Conservation (phyloP, 257 asterid species). For the Lithospermum erythrorhizon region DNA sequence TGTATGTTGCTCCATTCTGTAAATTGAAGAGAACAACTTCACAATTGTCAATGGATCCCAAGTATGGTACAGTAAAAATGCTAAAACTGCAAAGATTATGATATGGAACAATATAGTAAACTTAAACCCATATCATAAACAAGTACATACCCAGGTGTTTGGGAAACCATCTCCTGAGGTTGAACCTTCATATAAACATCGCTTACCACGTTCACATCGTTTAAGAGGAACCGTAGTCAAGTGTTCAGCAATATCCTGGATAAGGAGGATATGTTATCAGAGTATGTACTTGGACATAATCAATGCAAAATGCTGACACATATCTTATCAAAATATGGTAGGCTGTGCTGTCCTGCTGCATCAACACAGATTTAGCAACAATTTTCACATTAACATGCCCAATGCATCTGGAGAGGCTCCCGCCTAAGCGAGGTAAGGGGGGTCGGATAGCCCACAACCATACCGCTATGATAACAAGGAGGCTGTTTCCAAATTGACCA, state of each 20-base stretch:
- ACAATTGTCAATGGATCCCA: not conserved
- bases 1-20: slow-evolving; percentile 33
- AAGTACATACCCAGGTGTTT: slow-evolving; percentile 28
- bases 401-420: no score
- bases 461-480: no score
- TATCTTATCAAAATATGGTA: no score
- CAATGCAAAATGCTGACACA: slow-evolving; percentile 1
- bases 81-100: not conserved
- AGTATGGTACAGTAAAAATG: not conserved
- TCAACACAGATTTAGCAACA: no score
- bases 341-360: no score
- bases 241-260: slow-evolving; percentile 96
- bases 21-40: slow-evolving; percentile 3
- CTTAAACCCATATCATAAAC: not conserved
- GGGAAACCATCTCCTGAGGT: slow-evolving; percentile 84
- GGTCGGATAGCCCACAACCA: no score
- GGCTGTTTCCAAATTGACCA: no score
- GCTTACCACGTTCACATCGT: slow-evolving; percentile 86
- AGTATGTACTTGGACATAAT: slow-evolving; percentile 1
- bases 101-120: not conserved
- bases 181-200: slow-evolving; percentile 90
- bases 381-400: no score
- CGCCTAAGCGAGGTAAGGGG: no score
- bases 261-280: slow-evolving; percentile 4
- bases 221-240: slow-evolving; percentile 73